These are phyloP conservation scores for Exophiala dermatitidis DNA, from an alignment of 2,329 filamentous ascomycete genomes.

Conservation along the genomic window DNA sequence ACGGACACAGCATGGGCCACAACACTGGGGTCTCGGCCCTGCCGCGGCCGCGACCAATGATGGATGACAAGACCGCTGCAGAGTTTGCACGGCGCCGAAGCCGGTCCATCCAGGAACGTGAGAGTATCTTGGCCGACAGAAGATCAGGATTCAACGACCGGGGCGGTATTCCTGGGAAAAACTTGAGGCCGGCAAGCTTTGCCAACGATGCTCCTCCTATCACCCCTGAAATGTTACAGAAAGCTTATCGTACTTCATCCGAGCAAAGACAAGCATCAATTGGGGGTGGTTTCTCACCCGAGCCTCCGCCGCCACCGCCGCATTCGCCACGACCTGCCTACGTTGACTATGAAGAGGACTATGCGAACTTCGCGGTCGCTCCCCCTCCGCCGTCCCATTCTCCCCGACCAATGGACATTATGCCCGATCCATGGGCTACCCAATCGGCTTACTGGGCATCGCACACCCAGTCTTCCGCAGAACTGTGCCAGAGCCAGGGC, in stretches of 20 bases:
- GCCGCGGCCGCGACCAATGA: conserved; percentile 18
- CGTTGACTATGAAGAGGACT: conserved; percentile 15
- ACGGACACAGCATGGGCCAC: conserved; percentile 2
- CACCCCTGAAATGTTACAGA: conserved; percentile 19
- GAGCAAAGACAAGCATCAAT: conserved; percentile 10
- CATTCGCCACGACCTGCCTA: conserved; percentile 22
- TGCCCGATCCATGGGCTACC: conserved; percentile 17
- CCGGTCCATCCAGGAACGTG: conserved; percentile 15
- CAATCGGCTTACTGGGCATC: conserved; percentile 22
- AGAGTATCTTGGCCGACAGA: conserved; percentile 1
- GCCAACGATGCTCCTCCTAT: conserved; percentile 22
- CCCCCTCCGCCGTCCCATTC: conserved; percentile 27
- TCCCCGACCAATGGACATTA: conserved; percentile 23
- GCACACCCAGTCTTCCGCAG: conserved; percentile 13
- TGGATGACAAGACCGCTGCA: conserved; percentile 22
- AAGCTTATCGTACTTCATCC: conserved; percentile 18
- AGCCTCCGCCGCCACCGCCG: conserved; percentile 21
- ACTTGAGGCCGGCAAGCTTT: conserved; percentile 18
- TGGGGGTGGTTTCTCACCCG: not conserved
- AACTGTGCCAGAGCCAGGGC: conserved; percentile 7
- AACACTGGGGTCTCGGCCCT: conserved; percentile 6
- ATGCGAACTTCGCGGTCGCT: conserved; percentile 6
- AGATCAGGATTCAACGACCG: conserved; percentile 24
- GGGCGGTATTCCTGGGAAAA: conserved; percentile 24
- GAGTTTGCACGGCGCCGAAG: conserved; percentile 19